phyloP scores from a whole-genome alignment of 2,329 filamentous ascomycete genomes.

The Pseudohalonectria lignicola region DNA sequence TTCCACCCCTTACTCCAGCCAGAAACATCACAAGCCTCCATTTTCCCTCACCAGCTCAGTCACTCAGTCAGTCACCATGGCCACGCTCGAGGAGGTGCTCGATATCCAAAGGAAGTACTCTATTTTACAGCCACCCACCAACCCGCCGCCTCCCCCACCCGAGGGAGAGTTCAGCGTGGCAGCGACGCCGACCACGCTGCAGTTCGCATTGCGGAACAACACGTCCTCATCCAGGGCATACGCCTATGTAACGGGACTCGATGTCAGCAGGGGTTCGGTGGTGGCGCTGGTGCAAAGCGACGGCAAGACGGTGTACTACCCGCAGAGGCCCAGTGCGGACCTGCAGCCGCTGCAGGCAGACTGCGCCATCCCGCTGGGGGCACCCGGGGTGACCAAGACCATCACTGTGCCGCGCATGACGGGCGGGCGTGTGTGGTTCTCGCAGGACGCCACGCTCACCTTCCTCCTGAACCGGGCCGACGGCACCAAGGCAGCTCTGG shows the following conservation, averaged over 20 bases:
- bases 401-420: slow-evolving; percentile 60
- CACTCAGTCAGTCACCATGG: slow-evolving; percentile 8
- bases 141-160: not conserved
- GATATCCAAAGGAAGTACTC: slow-evolving; percentile 11
- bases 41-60: not conserved
- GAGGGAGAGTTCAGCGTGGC: not conserved
- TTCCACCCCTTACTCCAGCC: not conserved
- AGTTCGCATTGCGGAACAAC: slow-evolving; percentile 55
- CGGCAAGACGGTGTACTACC: slow-evolving; percentile 54
- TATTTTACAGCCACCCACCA: slow-evolving; percentile 9
- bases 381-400: slow-evolving; percentile 44
- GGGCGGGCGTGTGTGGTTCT: slow-evolving; percentile 65
- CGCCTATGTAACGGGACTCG: slow-evolving; percentile 60
- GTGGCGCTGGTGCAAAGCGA: slow-evolving; percentile 55
- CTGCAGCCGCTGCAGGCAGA: slow-evolving; percentile 42
- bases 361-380: slow-evolving; percentile 53
- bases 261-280: slow-evolving; percentile 45
- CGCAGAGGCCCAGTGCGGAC: slow-evolving; percentile 41
- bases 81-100: slow-evolving; percentile 15
- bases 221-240: slow-evolving; percentile 49
- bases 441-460: slow-evolving; percentile 44
- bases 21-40: not conserved
- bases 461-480: slow-evolving; percentile 55
- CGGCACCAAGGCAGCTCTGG: slow-evolving; percentile 48
- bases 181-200: slow-evolving; percentile 28